Percentiles rank a stretch among this genome's conserved stretches.
These are phyloP conservation scores for Phenoliferia sp. DNA, from an alignment of 1,284 basidiomycete genomes.

Conservation along the genomic window DNA sequence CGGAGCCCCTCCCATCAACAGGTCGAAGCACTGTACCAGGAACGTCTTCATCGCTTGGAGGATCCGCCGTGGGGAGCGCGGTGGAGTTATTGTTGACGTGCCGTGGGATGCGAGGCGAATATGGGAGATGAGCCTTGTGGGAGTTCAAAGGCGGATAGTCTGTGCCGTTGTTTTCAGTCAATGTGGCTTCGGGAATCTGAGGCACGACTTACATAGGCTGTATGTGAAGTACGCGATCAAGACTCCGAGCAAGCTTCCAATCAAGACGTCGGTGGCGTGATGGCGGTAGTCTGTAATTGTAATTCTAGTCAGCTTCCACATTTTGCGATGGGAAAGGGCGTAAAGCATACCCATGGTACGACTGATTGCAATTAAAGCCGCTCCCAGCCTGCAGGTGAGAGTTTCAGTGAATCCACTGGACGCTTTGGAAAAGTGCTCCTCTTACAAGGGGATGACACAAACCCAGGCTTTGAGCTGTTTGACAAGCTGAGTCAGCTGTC, in stretches of 20 bases:
- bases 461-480: constrained; percentile 70
- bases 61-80: not conserved
- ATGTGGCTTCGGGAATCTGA: not conserved
- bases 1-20: not conserved
- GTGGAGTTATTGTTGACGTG: not conserved
- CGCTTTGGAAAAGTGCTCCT: not conserved
- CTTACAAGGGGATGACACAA: constrained; percentile 38
- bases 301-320: not conserved
- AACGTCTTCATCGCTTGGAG: not conserved
- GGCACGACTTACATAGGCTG: constrained; percentile 29
- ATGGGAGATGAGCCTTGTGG: constrained; percentile 62
- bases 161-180: not conserved
- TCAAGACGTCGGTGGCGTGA: constrained; percentile 45
- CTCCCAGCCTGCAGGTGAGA: constrained; percentile 68
- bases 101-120: constrained; percentile 56
- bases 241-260: constrained; percentile 42
- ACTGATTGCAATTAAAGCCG: constrained; percentile 73
- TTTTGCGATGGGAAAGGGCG: not conserved
- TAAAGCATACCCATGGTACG: constrained; percentile 40
- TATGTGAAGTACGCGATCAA: constrained; percentile 37
- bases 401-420: not conserved
- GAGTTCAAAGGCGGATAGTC: constrained; percentile 65
- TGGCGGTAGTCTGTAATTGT: constrained; percentile 41
- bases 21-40: not conserved
- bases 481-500: constrained; percentile 42